phyloP scores from a whole-genome alignment of 1,284 basidiomycete genomes.

The Meira miltonrushii region DNA sequence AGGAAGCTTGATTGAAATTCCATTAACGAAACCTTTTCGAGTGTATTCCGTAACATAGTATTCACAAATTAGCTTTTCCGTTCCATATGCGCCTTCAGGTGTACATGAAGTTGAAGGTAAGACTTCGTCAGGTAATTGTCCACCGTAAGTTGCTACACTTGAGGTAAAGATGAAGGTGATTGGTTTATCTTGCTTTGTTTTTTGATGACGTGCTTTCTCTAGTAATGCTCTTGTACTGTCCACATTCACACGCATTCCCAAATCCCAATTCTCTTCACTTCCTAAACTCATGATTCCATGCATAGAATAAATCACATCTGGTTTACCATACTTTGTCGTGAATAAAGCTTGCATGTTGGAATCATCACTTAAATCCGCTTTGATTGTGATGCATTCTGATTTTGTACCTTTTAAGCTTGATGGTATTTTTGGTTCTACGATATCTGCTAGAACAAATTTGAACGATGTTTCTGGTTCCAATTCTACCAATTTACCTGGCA shows the following conservation, averaged over 20 bases:
- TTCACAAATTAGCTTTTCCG: slow-evolving; percentile 33
- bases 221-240: slow-evolving; percentile 26
- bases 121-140: slow-evolving; percentile 24
- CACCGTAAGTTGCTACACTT: slow-evolving; percentile 28
- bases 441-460: slow-evolving; percentile 29
- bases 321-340: slow-evolving; percentile 20
- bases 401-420: slow-evolving; percentile 5
- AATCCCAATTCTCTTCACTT: slow-evolving; percentile 20
- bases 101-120: slow-evolving; percentile 21
- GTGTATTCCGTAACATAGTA: slow-evolving; percentile 33
- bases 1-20: slow-evolving; percentile 23
- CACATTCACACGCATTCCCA: slow-evolving; percentile 29
- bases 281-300: slow-evolving; percentile 38
- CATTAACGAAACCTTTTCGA: slow-evolving; percentile 28
- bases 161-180: slow-evolving; percentile 30
- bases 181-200: slow-evolving; percentile 9
- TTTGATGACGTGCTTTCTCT: slow-evolving; percentile 20
- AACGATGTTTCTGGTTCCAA: slow-evolving; percentile 18
- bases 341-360: slow-evolving; percentile 24
- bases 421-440: slow-evolving; percentile 17
- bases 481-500: slow-evolving; percentile 21
- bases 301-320: slow-evolving; percentile 27
- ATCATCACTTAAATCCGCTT: slow-evolving; percentile 25
- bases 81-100: slow-evolving; percentile 31
- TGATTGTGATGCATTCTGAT: slow-evolving; percentile 13